Percentiles rank a stretch among this genome's conserved stretches.
phyloP scores from a whole-genome alignment of 257 asterid genomes.

The Solanum acaule region DNA sequence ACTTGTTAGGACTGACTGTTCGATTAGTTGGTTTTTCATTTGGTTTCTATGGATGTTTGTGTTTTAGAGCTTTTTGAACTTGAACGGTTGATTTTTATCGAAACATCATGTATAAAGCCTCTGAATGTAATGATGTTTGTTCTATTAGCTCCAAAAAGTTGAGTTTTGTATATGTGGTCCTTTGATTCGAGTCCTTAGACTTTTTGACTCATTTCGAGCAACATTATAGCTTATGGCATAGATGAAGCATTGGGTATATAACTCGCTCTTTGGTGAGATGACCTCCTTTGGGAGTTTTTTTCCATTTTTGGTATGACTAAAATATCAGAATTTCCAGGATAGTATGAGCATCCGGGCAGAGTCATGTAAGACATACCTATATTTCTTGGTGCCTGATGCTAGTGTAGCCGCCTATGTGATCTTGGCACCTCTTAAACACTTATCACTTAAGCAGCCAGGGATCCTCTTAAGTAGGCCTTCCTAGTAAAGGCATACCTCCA shows the following conservation, averaged over 20 bases:
- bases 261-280: neutral
- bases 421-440: neutral
- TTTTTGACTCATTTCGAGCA: neutral
- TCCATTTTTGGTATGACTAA: neutral
- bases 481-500: neutral
- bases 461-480: neutral
- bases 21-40: neutral
- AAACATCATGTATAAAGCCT: neutral
- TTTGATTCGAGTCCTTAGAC: neutral
- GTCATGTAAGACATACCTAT: neutral
- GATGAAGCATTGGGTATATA: neutral
- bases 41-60: neutral
- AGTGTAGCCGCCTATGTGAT: neutral
- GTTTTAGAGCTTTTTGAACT: neutral
- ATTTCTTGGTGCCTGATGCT: neutral
- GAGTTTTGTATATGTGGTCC: neutral
- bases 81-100: neutral
- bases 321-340: neutral
- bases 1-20: neutral
- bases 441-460: neutral
- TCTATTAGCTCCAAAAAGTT: neutral
- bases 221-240: neutral
- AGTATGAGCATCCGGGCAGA: neutral
- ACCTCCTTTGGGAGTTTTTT: neutral
- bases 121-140: neutral